These are phyloP conservation scores for Teratosphaeria viscida DNA, from an alignment of 2,329 filamentous ascomycete genomes.

Conservation along the genomic window DNA sequence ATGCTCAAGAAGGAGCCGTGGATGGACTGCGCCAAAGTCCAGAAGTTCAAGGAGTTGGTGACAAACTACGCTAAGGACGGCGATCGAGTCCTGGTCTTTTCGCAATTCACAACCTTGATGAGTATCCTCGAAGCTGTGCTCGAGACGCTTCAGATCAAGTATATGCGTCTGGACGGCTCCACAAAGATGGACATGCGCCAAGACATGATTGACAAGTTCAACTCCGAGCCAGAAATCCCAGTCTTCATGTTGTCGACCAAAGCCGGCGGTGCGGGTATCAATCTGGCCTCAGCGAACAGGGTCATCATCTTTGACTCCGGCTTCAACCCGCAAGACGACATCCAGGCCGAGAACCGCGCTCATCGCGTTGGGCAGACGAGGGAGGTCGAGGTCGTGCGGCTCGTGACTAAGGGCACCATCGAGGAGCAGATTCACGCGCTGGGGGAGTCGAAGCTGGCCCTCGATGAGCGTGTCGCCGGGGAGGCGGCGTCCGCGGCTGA, in stretches of 20 bases:
- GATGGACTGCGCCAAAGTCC: slow-evolving; percentile 70
- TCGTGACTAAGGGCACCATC: slow-evolving; percentile 72
- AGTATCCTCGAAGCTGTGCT: slow-evolving; percentile 82
- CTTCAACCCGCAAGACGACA: slow-evolving; percentile 97
- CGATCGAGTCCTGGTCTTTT: slow-evolving; percentile 83
- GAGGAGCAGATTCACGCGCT: slow-evolving; percentile 90
- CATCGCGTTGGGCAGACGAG: slow-evolving; percentile 87
- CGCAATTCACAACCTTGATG: slow-evolving; percentile 83
- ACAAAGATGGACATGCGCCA: slow-evolving; percentile 78
- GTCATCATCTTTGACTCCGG: slow-evolving; percentile 93
- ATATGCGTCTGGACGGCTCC: slow-evolving; percentile 75
- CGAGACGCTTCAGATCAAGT: slow-evolving; percentile 59
- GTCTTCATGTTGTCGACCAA: slow-evolving; percentile 91
- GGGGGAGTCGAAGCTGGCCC: slow-evolving; percentile 82
- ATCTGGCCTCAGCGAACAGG: slow-evolving; percentile 90
- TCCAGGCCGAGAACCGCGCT: slow-evolving; percentile 95
- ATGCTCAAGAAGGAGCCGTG: slow-evolving; percentile 51
- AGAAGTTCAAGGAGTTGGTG: slow-evolving; percentile 66
- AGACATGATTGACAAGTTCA: slow-evolving; percentile 78
- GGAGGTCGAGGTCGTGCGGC: slow-evolving; percentile 78
- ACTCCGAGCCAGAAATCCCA: slow-evolving; percentile 62
- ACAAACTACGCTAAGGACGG: slow-evolving; percentile 64
- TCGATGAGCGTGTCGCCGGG: slow-evolving; percentile 65
- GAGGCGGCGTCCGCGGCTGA: slow-evolving; percentile 35
- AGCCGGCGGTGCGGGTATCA: slow-evolving; percentile 93